phyloP scores from a whole-genome alignment of 345 rosid genomes.

The Ailanthus altissimus region DNA sequence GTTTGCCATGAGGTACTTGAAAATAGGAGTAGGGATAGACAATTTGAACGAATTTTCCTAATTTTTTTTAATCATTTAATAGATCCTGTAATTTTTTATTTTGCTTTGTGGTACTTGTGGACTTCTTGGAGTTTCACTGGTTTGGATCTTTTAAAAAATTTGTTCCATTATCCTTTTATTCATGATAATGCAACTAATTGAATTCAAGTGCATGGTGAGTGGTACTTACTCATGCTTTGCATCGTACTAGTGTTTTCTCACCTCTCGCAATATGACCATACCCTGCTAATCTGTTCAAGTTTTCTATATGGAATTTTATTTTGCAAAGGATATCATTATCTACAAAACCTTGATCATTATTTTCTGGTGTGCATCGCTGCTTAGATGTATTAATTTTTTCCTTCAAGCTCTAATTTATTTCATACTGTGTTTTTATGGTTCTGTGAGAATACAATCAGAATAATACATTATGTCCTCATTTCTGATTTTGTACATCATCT shows the following conservation, averaged over 20 bases:
- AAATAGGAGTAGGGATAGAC: neutral
- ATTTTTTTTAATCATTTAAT: neutral
- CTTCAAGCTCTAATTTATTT: neutral
- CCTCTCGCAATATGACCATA: neutral
- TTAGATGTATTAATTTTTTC: neutral
- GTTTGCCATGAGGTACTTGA: neutral
- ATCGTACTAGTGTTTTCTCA: neutral
- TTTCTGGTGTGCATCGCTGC: neutral
- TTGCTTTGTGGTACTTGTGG: neutral
- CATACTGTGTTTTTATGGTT: neutral
- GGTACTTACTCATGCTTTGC: neutral
- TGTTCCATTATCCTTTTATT: neutral
- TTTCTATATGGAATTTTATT: neutral
- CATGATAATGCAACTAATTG: neutral
- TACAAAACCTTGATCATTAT: neutral
- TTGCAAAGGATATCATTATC: neutral
- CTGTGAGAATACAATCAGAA: neutral
- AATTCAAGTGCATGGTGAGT: neutral
- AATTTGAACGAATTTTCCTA: neutral
- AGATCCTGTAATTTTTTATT: neutral
- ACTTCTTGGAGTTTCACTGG: too few relatives aligned
- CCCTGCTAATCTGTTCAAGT: neutral
- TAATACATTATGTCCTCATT: neutral
- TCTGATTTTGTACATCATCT: constrained; percentile 12
- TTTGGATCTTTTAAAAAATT: too few relatives aligned